Base-by-base conservation (phyloP, 257 asterid genomes). In the Verbascum thapsus region DNA sequence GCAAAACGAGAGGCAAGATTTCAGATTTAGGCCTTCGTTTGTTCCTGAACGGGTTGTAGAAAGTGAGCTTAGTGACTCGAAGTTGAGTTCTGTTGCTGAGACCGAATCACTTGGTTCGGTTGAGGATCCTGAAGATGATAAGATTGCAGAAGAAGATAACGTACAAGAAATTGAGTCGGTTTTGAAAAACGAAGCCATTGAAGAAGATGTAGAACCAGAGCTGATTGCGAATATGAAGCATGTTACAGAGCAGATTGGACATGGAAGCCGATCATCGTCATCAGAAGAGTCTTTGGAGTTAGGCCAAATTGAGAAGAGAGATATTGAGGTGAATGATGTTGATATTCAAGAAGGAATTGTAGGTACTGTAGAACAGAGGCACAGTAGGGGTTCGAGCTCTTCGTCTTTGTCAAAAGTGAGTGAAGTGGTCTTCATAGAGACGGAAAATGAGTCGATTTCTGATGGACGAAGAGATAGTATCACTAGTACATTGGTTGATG, bases 191-290 rank as follows among this genome's bases (percentile, higher is more conserved):
- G 78, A 62, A 20, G 50, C 42, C 15, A 53, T 51, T 54, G 78
- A 81, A 69, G 72, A 61, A 54, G 57, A 60, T 70, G 63, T 61
- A 10, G 85, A 57, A 38, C 77, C 63, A 49, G 71, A 66, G 62
- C 67, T 62, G 13, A 78, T 72, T 58, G 63, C 83, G 20, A 69
- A 69, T 48, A 72, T 72, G 56, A 81, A 78, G 50, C 75, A 73
- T 35, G 83, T 76, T 45, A 20, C 83, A 1, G 85, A 77, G 74
- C 74, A 67, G 56, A 80, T 80, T 52, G 90, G 87, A 52, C 88
- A 86, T 68, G 96, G 85, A 69, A 84, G 88, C 77, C 86, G 76
- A 60, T 75, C 88, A 53, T 86, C 88, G 0, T 80, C 68, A 65
- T 85, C 72, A 60, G 79, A 70, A 26, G 87, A 76, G 43, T 67